These are phyloP conservation scores for Penicillium tannophilum DNA, from an alignment of 495 filamentous ascomycete genomes.

Conservation along the genomic window DNA sequence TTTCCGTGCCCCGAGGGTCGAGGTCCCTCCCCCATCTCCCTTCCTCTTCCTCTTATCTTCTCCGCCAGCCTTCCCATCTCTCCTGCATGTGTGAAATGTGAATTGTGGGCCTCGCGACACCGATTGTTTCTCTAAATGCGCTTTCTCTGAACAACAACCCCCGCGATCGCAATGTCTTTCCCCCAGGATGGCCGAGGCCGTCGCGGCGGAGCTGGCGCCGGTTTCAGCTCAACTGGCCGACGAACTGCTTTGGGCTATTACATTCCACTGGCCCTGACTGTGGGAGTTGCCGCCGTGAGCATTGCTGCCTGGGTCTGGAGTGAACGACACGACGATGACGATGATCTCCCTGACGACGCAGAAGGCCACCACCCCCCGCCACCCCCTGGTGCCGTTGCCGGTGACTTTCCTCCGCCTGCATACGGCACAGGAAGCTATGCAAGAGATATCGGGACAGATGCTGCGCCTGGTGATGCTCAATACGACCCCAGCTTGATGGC, in stretches of 20 bases:
- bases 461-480: constrained; percentile 33
- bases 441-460: constrained; percentile 32
- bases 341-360: constrained; percentile 52
- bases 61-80: constrained; percentile 24
- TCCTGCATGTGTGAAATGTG: constrained; percentile 37
- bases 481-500: constrained; percentile 68
- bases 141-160: constrained; percentile 27
- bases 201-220: constrained; percentile 55
- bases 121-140: constrained; percentile 35
- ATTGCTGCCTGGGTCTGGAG: constrained; percentile 92
- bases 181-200: constrained; percentile 65
- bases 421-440: constrained; percentile 35
- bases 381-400: constrained; percentile 28
- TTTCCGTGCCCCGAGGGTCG: constrained; percentile 41
- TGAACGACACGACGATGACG: constrained; percentile 73
- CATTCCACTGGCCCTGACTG: constrained; percentile 80
- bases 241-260: constrained; percentile 78
- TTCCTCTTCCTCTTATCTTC: constrained; percentile 20
- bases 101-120: constrained; percentile 30
- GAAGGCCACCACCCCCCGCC: constrained; percentile 35
- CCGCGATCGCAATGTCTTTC: constrained; percentile 74
- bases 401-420: constrained; percentile 31
- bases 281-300: constrained; percentile 81
- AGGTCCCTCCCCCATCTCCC: constrained; percentile 28
- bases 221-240: constrained; percentile 56